Evolutionary conservation across 768 basidiomycete genomes (phyloP), one percentile per base, ranked within the genome.

Genomic region (Pleurotus ostreatus): DNA sequence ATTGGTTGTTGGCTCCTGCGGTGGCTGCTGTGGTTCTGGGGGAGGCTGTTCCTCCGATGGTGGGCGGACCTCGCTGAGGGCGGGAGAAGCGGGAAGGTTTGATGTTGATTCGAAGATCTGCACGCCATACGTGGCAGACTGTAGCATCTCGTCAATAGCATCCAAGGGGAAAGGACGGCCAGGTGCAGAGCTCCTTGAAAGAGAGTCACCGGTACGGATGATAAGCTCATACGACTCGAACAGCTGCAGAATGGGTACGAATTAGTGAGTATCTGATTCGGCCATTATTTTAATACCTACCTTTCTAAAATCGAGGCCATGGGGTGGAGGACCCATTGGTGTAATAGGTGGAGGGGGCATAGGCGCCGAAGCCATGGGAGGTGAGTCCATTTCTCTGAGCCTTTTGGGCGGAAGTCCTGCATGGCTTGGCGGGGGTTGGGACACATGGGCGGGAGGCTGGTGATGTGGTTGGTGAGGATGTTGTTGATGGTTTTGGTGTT

Each of bases 91-190:
- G 22, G 55, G 39, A 49, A 63, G 23, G 23, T 59, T 40, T 4
- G 62, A 39, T 8, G 59, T 48, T n/a, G 78, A 68, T 44, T 80
- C 78, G n/a, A 85, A 63, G 68, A 79, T 69, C 60, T 75, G 74
- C 59, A 71, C 70, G 3, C 74, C 77, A 43, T 71, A 69, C 16
- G 66, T 68, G 22, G 78, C 78, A 46, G 70, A 72, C 61, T 78
- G 74, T 48, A 77, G 45, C 76, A 78, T 77, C 41, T 68, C 64
- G 25, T 74, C 74, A 55, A 78, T 60, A 15, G 69, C 57, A 30
- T 75, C 74, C 51, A 68, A 68, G 5, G 65, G 47, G 15, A 25
- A 49, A 18, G 57, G 57, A 20, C 57, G 57, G 0, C 49, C 39
- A n/a, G 38, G 16, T 34, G 23, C 26, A 30, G 56, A 26, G 9